These are phyloP conservation scores for Podila minutissima DNA, from an alignment of 192 early-diverging fungal species.

Conservation along the genomic window DNA sequence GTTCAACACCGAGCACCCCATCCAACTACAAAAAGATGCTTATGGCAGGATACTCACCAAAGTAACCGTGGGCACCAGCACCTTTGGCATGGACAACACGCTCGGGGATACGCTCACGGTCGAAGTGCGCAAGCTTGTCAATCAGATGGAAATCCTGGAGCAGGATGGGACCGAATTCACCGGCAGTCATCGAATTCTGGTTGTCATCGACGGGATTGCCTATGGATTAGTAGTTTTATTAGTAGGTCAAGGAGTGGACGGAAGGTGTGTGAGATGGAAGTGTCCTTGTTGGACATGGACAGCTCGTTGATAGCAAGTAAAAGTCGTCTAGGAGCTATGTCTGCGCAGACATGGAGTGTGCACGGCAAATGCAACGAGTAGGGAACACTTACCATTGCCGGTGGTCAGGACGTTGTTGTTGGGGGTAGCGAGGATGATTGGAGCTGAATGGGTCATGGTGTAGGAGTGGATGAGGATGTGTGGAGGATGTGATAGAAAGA, in stretches of 20 bases:
- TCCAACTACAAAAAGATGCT: no score
- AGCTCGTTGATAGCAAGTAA: no score
- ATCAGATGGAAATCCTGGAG: slow-evolving; percentile 76
- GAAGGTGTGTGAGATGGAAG: not conserved
- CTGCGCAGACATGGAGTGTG: not conserved
- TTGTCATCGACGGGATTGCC: slow-evolving; percentile 74
- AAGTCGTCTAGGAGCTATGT: no score
- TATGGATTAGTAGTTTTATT: slow-evolving; percentile 46
- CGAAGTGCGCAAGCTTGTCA: slow-evolving; percentile 84
- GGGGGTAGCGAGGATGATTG: slow-evolving; percentile 43
- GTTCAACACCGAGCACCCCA: no score
- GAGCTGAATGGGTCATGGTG: slow-evolving; percentile 29
- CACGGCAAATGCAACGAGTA: no score
- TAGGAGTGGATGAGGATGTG: slow-evolving; percentile 25
- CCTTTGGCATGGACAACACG: slow-evolving; percentile 91
- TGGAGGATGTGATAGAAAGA: not conserved
- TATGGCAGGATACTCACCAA: slow-evolving; percentile 47
- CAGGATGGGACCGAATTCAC: slow-evolving; percentile 64
- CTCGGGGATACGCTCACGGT: slow-evolving; percentile 87
- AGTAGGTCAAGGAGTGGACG: not conserved
- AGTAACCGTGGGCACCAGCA: slow-evolving; percentile 85
- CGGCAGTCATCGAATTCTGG: slow-evolving; percentile 70
- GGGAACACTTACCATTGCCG: slow-evolving; percentile 31
- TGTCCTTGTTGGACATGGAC: no score
- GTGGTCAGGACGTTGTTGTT: slow-evolving; percentile 46